Evolutionary conservation across 1,284 basidiomycete species (phyloP).

Genomic region (Irpex lacteus): DNA sequence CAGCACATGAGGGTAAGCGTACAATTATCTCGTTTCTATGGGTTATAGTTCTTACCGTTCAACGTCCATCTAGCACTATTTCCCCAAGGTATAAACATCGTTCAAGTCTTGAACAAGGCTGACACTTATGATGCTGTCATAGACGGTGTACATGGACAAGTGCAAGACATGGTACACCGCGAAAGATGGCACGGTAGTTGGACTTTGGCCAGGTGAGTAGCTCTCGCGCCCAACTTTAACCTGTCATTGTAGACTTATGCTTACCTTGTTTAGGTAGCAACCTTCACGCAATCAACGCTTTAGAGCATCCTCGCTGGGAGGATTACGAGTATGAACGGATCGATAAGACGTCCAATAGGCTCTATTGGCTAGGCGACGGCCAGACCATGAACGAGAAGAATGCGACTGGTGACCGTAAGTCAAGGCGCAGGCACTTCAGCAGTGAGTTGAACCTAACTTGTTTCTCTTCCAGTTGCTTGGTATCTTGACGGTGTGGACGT

Average conservation of each 20-base stretch:
- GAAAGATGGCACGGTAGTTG: too few relatives aligned
- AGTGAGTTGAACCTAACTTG: constrained; percentile 15
- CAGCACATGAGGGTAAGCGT: constrained; percentile 39
- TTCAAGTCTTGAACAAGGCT: too few relatives aligned
- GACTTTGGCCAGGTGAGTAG: constrained; percentile 54
- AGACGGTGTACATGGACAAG: constrained; percentile 50
- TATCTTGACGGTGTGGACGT: constrained; percentile 35
- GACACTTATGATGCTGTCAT: not conserved
- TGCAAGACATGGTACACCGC: too few relatives aligned
- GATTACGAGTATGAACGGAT: constrained; percentile 55
- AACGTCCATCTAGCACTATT: constrained; percentile 44
- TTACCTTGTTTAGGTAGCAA: not conserved
- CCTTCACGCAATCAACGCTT: constrained; percentile 47
- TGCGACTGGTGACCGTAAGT: constrained; percentile 46
- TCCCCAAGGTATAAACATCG: constrained; percentile 37
- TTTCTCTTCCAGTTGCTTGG: constrained; percentile 39
- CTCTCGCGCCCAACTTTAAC: constrained; percentile 38
- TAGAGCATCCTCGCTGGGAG: constrained; percentile 62
- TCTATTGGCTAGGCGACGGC: constrained; percentile 62
- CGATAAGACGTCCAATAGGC: constrained; percentile 42
- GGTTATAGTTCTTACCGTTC: not conserved
- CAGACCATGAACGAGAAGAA: constrained; percentile 43
- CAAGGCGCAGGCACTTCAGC: not conserved
- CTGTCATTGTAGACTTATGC: not conserved
- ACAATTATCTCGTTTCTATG: constrained; percentile 24